Evolutionary conservation across 441 rosid genomes (phyloP), one percentile per base, ranked within the genome.

Genomic region (Codiaeum variegatum): DNA sequence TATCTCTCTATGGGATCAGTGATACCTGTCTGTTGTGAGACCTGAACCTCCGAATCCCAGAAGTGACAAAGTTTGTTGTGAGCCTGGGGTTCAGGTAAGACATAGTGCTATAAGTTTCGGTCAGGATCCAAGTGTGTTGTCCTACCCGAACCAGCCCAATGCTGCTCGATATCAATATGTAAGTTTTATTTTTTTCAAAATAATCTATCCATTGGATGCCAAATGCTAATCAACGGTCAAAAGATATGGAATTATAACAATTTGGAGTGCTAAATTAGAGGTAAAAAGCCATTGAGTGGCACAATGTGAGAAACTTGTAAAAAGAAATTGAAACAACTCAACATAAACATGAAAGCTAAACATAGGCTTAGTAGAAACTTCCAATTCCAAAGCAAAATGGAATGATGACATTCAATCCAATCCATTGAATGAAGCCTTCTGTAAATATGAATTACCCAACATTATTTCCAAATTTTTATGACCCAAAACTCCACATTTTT

Each of bases 171-270:
- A n/a, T n/a, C n/a, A n/a, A n/a, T n/a, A n/a, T n/a, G n/a, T n/a
- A n/a, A n/a, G n/a, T n/a, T n/a, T n/a, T n/a, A n/a, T n/a, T n/a
- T n/a, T n/a, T n/a, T n/a, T n/a, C n/a, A n/a, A n/a, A n/a, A n/a
- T n/a, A n/a, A n/a, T n/a, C n/a, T n/a, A n/a, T n/a, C 46, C 40
- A 46, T 66, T 18, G 73, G 73, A 70, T 70, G 19, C 65, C 63
- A 19, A 66, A 70, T 70, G 19, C 65, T 52, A 19, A 66, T 47
- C 18, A 9, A 40, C 2, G 26, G 56, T 66, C 68, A 64, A 64
- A 64, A n/a, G 19, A 31, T 21, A 11, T 44, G 40, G 52, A 28
- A 16, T 40, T 28, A 44, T 6, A 16, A 8, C n/a, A 46, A 23
- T 4, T 44, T 19, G 11, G 12, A 6, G 28, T 9, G 40, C 56